These are phyloP conservation scores for Penicillium goetzii DNA, from an alignment of 495 filamentous ascomycete genomes.

Conservation along the genomic window DNA sequence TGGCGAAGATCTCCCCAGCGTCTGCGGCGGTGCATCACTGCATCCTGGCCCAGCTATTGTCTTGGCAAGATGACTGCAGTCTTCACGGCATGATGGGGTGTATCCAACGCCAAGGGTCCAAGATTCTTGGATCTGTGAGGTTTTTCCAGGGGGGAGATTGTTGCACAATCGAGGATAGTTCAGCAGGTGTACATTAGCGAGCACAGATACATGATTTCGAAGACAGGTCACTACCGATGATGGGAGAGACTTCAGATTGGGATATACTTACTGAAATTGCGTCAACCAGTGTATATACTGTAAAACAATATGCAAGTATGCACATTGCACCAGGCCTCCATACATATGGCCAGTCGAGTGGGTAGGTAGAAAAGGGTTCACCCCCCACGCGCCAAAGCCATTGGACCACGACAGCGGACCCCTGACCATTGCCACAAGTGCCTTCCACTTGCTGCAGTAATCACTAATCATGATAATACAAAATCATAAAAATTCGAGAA, in stretches of 20 bases:
- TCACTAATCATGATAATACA: not conserved
- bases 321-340: not conserved
- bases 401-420: slow-evolving; percentile 20
- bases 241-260: not conserved
- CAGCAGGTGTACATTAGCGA: not conserved
- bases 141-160: not conserved
- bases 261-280: not conserved
- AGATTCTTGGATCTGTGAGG: not conserved
- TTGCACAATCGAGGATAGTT: not conserved
- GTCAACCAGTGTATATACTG: not conserved
- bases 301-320: not conserved
- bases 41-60: slow-evolving; percentile 8
- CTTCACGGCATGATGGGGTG: slow-evolving; percentile 2
- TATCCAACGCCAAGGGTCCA: not conserved
- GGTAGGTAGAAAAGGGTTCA: not conserved
- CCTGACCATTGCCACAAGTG: slow-evolving; percentile 14
- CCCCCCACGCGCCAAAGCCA: slow-evolving; percentile 9
- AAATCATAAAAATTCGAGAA: slow-evolving; percentile 19
- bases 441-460: not conserved
- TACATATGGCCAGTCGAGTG: not conserved
- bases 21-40: slow-evolving; percentile 1
- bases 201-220: not conserved
- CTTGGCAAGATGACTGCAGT: slow-evolving; percentile 14
- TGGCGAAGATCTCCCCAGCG: slow-evolving; percentile 23
- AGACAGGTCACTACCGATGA: not conserved